Percentiles rank a stretch among this genome's conserved stretches.
Evolutionary conservation across 1,284 basidiomycete species (phyloP).

Genomic region (Neolentinus lepideus): DNA sequence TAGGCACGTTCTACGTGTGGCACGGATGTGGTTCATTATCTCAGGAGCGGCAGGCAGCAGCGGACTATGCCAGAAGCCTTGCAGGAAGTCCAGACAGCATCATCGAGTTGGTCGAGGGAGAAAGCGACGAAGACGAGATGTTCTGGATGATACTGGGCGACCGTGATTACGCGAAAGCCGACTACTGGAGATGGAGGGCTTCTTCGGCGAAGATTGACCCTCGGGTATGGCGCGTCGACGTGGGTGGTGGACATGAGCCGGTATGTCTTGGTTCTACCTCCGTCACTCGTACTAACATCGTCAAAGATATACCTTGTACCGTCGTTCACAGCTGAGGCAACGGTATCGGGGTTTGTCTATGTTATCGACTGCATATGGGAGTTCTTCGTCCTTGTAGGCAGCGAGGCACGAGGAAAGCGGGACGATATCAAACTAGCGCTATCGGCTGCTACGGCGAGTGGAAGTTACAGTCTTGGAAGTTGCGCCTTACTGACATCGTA

Average conservation of each 20-base stretch:
- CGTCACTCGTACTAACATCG: not conserved
- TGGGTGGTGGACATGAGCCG: slow-evolving; percentile 21
- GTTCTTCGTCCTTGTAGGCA: slow-evolving; percentile 68
- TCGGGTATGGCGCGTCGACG: slow-evolving; percentile 51
- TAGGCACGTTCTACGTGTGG: slow-evolving; percentile 72
- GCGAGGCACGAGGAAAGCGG: slow-evolving; percentile 49
- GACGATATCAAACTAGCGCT: slow-evolving; percentile 56
- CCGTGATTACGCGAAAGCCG: slow-evolving; percentile 56
- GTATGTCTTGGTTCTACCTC: slow-evolving; percentile 4
- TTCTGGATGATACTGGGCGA: slow-evolving; percentile 80
- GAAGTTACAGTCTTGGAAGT: slow-evolving; percentile 7
- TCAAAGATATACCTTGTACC: slow-evolving; percentile 23
- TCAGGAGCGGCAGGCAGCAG: slow-evolving; percentile 51
- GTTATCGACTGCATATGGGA: slow-evolving; percentile 72
- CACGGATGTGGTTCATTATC: slow-evolving; percentile 59
- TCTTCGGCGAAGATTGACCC: slow-evolving; percentile 31
- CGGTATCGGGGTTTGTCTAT: slow-evolving; percentile 38
- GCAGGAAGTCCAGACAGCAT: slow-evolving; percentile 29
- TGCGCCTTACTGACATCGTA: slow-evolving; percentile 3
- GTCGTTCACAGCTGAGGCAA: slow-evolving; percentile 16
- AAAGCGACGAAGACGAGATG: slow-evolving; percentile 60
- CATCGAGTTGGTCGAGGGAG: slow-evolving; percentile 54
- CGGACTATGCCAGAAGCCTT: slow-evolving; percentile 49
- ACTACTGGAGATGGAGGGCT: slow-evolving; percentile 71
- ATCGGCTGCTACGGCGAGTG: slow-evolving; percentile 41